Base-by-base conservation (phyloP, 1,284 basidiomycete genomes). In the Naganishia albida region DNA sequence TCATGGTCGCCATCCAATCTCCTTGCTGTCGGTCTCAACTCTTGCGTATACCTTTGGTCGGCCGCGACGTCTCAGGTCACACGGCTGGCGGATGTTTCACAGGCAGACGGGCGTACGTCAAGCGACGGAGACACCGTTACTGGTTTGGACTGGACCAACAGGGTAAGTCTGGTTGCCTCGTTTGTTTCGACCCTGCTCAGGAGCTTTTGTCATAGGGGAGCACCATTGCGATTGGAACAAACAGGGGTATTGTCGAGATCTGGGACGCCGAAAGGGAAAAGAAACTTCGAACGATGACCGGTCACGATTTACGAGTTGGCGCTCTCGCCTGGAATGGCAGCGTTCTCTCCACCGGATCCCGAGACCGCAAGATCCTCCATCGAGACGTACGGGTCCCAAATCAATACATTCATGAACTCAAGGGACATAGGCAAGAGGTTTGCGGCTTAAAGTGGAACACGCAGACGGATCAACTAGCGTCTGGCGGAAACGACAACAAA, bases 401-500 rank as follows among this genome's bases (percentile, higher is more conserved):
- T 1, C 85, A 88, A 57, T 89, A 89, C 49, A 90, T 94, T 72
- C 86, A 86, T 65, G 85, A 86, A 64, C 87, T 91, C 64, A 81
- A 86, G 0, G 91, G 89, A 0, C 77, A 78, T 65, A 84, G 88
- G 54, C 96, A 99, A 75, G 95, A 99, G 77, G 93, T 99, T 2
- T 99, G 96, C 75, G 95, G 96, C 0, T 81, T 99, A 51, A 89
- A 91, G 67, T 99, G 94, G 95, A 94, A 90, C 72, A 81, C 83
- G 38, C 80, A 83, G 59, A 82, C 83, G 7, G 88, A 88, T 59
- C 87, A 87, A 70, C 84, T 99, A 1, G 95, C 95, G 3, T 93
- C 90, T 68, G 95, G 96, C 1, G 95, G 95, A 0, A 99, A 99
- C 78, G 96, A 99, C 80, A 99, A 99, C 81, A 95, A 96, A 80